Base-by-base conservation (phyloP, 2,329 filamentous ascomycete genomes). In the Penicillium hesseltinei region DNA sequence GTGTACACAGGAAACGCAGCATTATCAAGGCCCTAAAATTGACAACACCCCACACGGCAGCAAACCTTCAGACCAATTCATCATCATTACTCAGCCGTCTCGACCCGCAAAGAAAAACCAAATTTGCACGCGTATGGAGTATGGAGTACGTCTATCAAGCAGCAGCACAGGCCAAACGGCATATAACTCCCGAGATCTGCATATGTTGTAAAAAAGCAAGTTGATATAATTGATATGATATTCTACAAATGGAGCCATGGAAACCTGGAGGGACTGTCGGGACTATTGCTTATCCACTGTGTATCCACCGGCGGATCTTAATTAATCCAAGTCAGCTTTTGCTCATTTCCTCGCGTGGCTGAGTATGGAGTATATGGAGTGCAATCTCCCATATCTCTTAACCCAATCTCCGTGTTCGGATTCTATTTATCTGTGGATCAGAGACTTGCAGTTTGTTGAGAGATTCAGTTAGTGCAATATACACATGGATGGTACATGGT, bases 231-330 rank as follows among this genome's bases (percentile, higher is more conserved):
- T 39, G 27, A 19, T 11, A 27, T 27, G 11, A 56, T 59, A 49
- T 58, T 58, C 52, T 57, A 42, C 56, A 58, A 59, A 52, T 57
- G 43, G 54, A 56, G 51, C 48, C 43, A 43, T 55, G 23, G 49
- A 57, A 60, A 62, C 45, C 57, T 58, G 55, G 59, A 65, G 62
- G 54, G 57, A 62, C 59, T 60, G 52, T 58, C 36, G 43, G 54
- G 57, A 64, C 60, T 60, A 48, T 58, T 36, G 40, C 59, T 57
- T 56, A 23, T 64, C 63, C 63, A 65, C 58, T 23, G 2, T 9
- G 48, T 46, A 51, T 44, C 64, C 62, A 62, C 62, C 25, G 11
- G 59, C 54, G 62, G 61, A 66, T 65, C 64, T 61, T 56, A 63
- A 61, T 59, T 57, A 56, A 51, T 33, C 21, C 45, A 57, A 46